Evolutionary conservation across 768 basidiomycete species (phyloP), one percentile per base, ranked within the genome.

Genomic region (Panaeolus cyanescens): DNA sequence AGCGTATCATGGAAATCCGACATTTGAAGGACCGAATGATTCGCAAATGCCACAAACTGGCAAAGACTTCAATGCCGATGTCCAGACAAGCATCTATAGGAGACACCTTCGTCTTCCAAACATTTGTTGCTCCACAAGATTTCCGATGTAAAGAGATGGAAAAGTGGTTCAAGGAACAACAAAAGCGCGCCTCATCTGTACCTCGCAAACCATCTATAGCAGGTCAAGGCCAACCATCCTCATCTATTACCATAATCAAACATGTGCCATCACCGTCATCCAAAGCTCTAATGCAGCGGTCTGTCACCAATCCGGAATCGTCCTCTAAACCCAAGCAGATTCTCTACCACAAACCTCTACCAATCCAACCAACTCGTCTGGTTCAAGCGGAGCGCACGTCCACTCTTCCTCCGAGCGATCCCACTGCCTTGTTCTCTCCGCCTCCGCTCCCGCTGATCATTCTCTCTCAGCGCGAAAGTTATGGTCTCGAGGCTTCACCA

Each of bases 1-100:
- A 88, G 54, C 84, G 86, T 63, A 82, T 92, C 67, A 77, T 89
- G 63, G 83, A 90, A 70, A 89, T 92, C 54, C 88, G 90, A 13
- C 90, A 85, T 64, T 79, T 92, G 67, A 92, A 92, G 76, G 90
- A 92, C 71, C 83, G 90, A 61, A 90, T 91, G 89, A 85, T 91
- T 63, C 87, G 89, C 72, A 92, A 91, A 68, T 91, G 88, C 69
- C 85, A 86, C 64, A 84, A 87, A 59, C 75, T 91, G 42, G 82
- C 84, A 45, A 85, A 81, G 63, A 72, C 72, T 1, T 60, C 68
- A 1, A 50, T 66, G 58, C 74, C 81, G 12, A 69, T 78, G 31
- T 70, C 76, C 28, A 78, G 72, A 40, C 72, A 78, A 58, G 65
- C 77, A 56, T 73, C 75, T 19, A 67, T 70, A n/a, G 70, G 77